phyloP scores from a whole-genome alignment of 2,329 filamentous ascomycete species.

The Lachnellula suecica region DNA sequence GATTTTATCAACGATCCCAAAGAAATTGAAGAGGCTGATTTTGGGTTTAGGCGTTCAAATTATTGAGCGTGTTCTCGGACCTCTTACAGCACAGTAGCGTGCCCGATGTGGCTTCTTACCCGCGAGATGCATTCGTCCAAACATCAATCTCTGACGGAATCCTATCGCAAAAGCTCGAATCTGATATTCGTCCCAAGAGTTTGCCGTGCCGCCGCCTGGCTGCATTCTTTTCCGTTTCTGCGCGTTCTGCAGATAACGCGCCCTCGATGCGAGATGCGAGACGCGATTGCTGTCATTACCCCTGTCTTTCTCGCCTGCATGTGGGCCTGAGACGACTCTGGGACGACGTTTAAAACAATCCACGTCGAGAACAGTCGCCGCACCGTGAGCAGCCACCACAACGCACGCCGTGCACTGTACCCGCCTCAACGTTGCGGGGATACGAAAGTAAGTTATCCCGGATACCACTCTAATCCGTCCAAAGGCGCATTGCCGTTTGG shows the following conservation, averaged over 20 bases:
- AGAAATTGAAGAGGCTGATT: slow-evolving; percentile 1
- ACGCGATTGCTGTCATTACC: slow-evolving; percentile 19
- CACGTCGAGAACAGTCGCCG: slow-evolving; percentile 24
- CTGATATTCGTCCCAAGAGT: slow-evolving; percentile 7
- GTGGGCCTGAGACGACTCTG: slow-evolving; percentile 29
- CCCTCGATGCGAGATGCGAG: slow-evolving; percentile 22
- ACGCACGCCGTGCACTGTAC: slow-evolving; percentile 16
- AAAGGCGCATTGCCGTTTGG: slow-evolving; percentile 24
- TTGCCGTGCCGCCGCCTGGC: background rate
- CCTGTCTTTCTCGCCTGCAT: slow-evolving; percentile 16
- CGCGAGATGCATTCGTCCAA: background rate
- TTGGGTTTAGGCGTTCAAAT: background rate
- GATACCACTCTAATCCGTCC: slow-evolving; percentile 18
- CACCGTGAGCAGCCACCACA: slow-evolving; percentile 11
- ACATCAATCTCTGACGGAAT: no score
- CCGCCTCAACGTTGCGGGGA: background rate
- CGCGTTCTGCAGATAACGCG: slow-evolving; percentile 12
- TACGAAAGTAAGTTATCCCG: slow-evolving; percentile 10
- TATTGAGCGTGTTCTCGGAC: background rate
- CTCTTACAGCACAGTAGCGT: no score
- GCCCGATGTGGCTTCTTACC: background rate
- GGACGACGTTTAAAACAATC: slow-evolving; percentile 26
- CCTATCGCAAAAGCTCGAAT: background rate
- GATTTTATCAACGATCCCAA: background rate
- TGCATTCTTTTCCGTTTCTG: background rate